Base-by-base conservation (phyloP, 2,329 filamentous ascomycete genomes). In the Penicillium sp. region DNA sequence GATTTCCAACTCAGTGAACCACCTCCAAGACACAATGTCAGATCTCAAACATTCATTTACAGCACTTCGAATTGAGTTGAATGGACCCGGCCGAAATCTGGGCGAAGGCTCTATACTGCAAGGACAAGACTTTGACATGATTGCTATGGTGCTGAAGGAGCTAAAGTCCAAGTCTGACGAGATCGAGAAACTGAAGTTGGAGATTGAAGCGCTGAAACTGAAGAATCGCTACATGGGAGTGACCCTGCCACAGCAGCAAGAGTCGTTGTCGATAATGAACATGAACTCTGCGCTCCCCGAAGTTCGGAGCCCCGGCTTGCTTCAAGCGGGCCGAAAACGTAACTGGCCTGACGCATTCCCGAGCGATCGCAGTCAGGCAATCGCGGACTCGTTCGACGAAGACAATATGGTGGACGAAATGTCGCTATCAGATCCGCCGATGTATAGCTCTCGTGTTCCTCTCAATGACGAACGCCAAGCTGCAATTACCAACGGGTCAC, bases 41-140 rank as follows among this genome's bases (percentile, higher is more conserved):
- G 74, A 76, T 57, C 57, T 76, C 29, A 76, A 76, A 58, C 61
- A 71, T 45, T 70, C 73, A n/a, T 76, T 76, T 45, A 75, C 68
- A 5, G 63, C 73, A 2, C 66, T 76, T 47, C 71, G 73, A 19
- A 70, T 75, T 17, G 73, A 76, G 50, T 48, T 76, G 21, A 74
- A 76, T 36, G 67, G 65, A 5, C 68, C 73, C 0, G 67, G 56
- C 6, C 63, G 65, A 3, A 61, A 65, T 25, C 25, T 59, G 0
- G 58, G 61, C n/a, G 71, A 72, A 6, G 63, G 63, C 15, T 53
- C 53, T 8, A 49, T 58, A 13, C 49, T 57, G 2, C 54, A 65
- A 12, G 65, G 62, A 15, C 64, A 64, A 21, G 66, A 68, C 8
- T 73, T 75, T 51, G 68, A 75, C 25, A 75, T 76, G 73, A 66